phyloP scores from a whole-genome alignment of 495 filamentous ascomycete species.

The Aspergillus sclerotioniger region DNA sequence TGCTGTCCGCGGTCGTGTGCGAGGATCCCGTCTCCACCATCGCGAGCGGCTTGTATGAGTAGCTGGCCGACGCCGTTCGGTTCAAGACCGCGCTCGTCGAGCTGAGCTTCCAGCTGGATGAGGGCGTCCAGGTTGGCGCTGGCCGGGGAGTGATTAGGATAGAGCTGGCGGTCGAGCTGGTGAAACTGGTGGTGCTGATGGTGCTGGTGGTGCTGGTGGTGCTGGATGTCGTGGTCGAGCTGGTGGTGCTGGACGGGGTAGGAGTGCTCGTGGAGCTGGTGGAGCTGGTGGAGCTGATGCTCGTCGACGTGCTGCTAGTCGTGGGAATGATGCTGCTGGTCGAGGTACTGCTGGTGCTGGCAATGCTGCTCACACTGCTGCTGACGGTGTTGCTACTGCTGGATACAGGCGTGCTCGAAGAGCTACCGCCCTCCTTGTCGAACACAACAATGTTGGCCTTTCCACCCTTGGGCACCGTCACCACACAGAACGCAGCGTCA shows the following conservation, averaged over 20 bases:
- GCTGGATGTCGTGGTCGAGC: conserved; percentile 12
- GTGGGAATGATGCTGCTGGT: conserved; percentile 16
- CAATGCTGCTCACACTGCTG: conserved; percentile 21
- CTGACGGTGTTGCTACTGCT: conserved; percentile 6
- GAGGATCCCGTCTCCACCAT: conserved; percentile 26
- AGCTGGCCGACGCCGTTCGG: conserved; percentile 22
- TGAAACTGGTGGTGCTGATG: conserved; percentile 18
- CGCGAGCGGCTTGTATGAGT: conserved; percentile 35
- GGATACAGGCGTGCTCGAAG: not conserved
- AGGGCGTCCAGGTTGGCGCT: conserved; percentile 26
- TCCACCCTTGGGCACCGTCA: conserved; percentile 67
- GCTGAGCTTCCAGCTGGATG: conserved; percentile 19
- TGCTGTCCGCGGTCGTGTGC: not conserved
- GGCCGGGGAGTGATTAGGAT: conserved; percentile 23
- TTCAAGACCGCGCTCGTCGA: not conserved
- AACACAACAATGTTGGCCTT: conserved; percentile 70
- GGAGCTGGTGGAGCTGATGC: conserved; percentile 15
- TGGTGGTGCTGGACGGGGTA: conserved; percentile 14
- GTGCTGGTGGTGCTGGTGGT: conserved; percentile 8
- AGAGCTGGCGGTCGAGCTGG: conserved; percentile 21
- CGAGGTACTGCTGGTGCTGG: conserved; percentile 14
- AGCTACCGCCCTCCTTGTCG: conserved; percentile 32
- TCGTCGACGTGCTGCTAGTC: conserved; percentile 14
- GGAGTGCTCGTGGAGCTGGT: conserved; percentile 21
- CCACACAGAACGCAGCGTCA: conserved; percentile 73